Evolutionary conservation across 202 grass and related monocot genomes (phyloP), one percentile per base, ranked within the genome.

Genomic region (Zoysia matrella): DNA sequence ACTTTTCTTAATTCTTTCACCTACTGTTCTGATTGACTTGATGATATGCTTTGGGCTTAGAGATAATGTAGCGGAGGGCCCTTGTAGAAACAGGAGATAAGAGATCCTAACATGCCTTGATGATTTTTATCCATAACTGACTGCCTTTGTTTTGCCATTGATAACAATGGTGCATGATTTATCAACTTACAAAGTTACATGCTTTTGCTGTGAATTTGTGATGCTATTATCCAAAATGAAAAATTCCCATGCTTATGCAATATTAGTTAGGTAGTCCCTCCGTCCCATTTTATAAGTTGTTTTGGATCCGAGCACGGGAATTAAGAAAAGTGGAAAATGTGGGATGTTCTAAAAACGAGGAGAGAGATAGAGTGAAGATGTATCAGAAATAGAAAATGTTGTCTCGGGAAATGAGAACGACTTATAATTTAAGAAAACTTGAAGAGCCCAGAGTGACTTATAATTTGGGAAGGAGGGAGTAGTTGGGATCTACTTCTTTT

Each of bases 1-100:
- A 71, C 54, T 85, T 83, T 78, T 47, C 69, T 45, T 39, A 61
- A 42, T 62, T 16, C 64, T 16, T 68, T 73, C 30, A 36, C 30
- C 12, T 50, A 66, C 74, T 47, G 16, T 69, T 83, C 41, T 69
- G 53, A 42, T 69, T 79, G 22, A 15, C 47, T 77, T 69, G 4
- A 52, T 60, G 65, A 8, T 73, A 58, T 57, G 46, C 8, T 81
- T 47, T 64, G 18, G 60, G 14, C 46, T 50, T 72, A 50, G 49
- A 73, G 6, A 44, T 67, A 74, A 51, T 22, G 15, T 60, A 42
- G 40, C 11, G 63, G 54, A 62, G 65, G 39, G 3, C 46, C 39
- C 22, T 61, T 80, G 30, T 80, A 18, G 57, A 70, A 68, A 68
- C 69, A 41, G 47, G 54, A 6, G 6, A 2, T 22, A 69, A 43